Evolutionary conservation across 345 rosid genomes (phyloP), one percentile per base, ranked within the genome.

Genomic region (Eutrema yunnanense): DNA sequence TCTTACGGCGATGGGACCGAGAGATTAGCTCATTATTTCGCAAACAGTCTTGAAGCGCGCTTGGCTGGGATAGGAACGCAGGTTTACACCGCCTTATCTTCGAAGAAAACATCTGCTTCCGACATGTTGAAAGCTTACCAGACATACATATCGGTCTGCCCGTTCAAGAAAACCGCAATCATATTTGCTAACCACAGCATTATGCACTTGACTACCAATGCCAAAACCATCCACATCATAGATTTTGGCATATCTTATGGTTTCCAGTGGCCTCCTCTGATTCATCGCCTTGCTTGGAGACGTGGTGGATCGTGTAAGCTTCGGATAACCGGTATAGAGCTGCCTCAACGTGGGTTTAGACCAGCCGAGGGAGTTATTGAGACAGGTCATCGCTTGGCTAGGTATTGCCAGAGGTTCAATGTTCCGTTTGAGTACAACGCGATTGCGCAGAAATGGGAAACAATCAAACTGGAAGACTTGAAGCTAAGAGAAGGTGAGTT

Each of bases 181-280:
- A 34, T 82, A 58, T 87, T 86, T 42, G 87, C 96, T 2, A 88
- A 82, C 80, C 73, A 80, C 51, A 87, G 37, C 57, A 77, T 86
- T 46, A 41, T 81, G 79, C 67, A 68, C 27, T 62, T 82, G 27
- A 52, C 54, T 33, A 67, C 62, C 55, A 82, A 82, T 27, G 84
- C 89, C 57, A 69, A 77, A 56, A 83, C 88, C 13, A 81, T 92
- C 62, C 98, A 92, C 68, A 82, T 92, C 33, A 79, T 92, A 62
- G 96, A 92, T 71, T 92, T 92, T 43, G 98, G 98, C 6, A 85
- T 92, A 65, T 67, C 82, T 46, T 85, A 87, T 57, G 98, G 98
- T 70, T 88, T 87, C 69, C 96, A 92, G 32, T 92, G 98, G 98
- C 92, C 96, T 47, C 14, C 77, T 29, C 37, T 92, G 51, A 90